phyloP scores from a whole-genome alignment of 768 basidiomycete species.

The Suillus discolor region DNA sequence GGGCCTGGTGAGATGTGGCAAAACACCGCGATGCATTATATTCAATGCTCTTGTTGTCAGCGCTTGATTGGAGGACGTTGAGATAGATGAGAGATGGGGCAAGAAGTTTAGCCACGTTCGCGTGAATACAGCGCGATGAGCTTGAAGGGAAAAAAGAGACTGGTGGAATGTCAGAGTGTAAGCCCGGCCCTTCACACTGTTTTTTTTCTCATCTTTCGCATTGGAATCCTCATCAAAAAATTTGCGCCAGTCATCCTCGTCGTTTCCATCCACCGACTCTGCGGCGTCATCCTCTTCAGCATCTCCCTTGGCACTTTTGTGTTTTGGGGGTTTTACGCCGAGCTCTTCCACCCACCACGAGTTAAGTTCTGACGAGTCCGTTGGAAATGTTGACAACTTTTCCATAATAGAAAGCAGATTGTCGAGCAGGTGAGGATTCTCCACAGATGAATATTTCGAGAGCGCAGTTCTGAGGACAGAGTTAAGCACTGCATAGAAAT shows the following conservation, averaged over 20 bases:
- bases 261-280: slow-evolving; percentile 42
- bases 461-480: slow-evolving; percentile 23
- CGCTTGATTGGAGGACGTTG: slow-evolving; percentile 32
- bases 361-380: slow-evolving; percentile 65
- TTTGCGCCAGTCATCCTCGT: slow-evolving; percentile 70
- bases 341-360: slow-evolving; percentile 81
- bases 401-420: slow-evolving; percentile 69
- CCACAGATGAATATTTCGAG: slow-evolving; percentile 27
- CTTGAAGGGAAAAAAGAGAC: slow-evolving; percentile 72
- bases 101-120: slow-evolving; percentile 78
- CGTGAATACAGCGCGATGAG: slow-evolving; percentile 82
- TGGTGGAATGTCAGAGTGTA: slow-evolving; percentile 75
- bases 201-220: slow-evolving; percentile 37
- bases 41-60: slow-evolving; percentile 63
- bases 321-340: slow-evolving; percentile 54
- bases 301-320: slow-evolving; percentile 45
- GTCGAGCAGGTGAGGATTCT: slow-evolving; percentile 44
- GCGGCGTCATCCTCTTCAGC: slow-evolving; percentile 37
- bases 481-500: slow-evolving; percentile 6
- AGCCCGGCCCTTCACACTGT: slow-evolving; percentile 46
- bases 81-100: slow-evolving; percentile 51
- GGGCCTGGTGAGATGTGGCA: slow-evolving; percentile 81
- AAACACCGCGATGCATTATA: slow-evolving; percentile 79
- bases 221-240: slow-evolving; percentile 74
- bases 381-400: slow-evolving; percentile 72